Evolutionary conservation across 2,329 filamentous ascomycete genomes (phyloP).

Genomic region (Amauroascus verrucosus): DNA sequence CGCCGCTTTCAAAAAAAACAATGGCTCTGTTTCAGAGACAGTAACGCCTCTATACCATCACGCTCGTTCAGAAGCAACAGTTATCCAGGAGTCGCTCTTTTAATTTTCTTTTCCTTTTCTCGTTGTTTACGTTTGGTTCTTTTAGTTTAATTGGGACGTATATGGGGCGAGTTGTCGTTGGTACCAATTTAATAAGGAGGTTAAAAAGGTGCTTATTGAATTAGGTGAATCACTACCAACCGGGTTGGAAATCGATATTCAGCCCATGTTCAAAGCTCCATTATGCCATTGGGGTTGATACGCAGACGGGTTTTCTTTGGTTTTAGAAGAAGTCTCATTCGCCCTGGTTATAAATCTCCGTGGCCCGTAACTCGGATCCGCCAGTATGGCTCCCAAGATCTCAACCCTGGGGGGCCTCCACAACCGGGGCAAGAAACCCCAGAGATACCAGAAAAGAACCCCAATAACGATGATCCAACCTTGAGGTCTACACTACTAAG

Average conservation of each 20-base stretch:
- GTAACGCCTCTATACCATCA: background rate
- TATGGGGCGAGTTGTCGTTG: background rate
- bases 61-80: background rate
- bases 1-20: background rate
- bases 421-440: constrained; percentile 14
- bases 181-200: background rate
- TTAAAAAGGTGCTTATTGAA: background rate
- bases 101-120: background rate
- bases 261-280: background rate
- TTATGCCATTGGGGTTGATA: constrained; percentile 7
- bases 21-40: background rate
- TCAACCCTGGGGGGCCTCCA: constrained; percentile 12
- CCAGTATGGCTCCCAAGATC: constrained; percentile 16
- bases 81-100: constrained; percentile 3
- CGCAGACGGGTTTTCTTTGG: constrained; percentile 5
- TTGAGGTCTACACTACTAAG: constrained; percentile 41
- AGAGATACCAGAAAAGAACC: constrained; percentile 22
- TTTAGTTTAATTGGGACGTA: background rate
- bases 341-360: constrained; percentile 8
- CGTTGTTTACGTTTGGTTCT: background rate
- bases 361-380: constrained; percentile 6
- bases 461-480: constrained; percentile 22
- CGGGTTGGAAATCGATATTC: background rate
- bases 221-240: background rate
- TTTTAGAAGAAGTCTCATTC: constrained; percentile 6